Percentiles rank a stretch among this genome's conserved stretches.
Conservation (phyloP, 2,329 filamentous ascomycete species). For the Aspergillus carbonarius region DNA sequence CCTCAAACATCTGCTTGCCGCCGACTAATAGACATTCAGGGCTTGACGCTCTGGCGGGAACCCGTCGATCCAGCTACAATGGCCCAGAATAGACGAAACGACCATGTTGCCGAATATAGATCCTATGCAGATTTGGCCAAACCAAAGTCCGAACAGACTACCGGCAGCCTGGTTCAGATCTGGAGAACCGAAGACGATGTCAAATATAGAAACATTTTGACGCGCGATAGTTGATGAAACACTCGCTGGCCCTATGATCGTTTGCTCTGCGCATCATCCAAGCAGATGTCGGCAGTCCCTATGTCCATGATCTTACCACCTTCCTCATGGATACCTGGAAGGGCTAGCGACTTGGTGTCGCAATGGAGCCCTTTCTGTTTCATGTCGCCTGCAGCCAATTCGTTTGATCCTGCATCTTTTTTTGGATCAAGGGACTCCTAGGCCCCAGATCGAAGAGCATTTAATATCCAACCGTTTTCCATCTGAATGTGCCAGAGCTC, state of each 20-base stretch:
- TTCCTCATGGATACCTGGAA: constrained; percentile 28
- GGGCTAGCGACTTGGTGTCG: constrained; percentile 30
- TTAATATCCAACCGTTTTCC: constrained; percentile 42
- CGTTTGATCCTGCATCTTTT: constrained; percentile 26
- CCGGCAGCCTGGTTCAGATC: constrained; percentile 19
- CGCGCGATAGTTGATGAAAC: constrained; percentile 42
- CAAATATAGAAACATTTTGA: constrained; percentile 44
- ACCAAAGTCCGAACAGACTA: constrained; percentile 21
- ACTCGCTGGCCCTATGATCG: constrained; percentile 26
- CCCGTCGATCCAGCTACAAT: constrained; percentile 18
- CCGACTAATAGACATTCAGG: constrained; percentile 14
- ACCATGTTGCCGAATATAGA: constrained; percentile 25
- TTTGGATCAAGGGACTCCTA: constrained; percentile 26
- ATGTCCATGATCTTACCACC: constrained; percentile 16
- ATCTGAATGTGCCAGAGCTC: constrained; percentile 18
- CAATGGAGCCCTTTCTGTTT: constrained; percentile 41
- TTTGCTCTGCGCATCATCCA: constrained; percentile 24
- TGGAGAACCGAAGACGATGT: constrained; percentile 34
- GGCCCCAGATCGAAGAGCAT: constrained; percentile 28
- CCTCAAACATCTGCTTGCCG: constrained; percentile 19
- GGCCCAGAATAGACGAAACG: constrained; percentile 29
- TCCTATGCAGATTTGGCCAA: constrained; percentile 23
- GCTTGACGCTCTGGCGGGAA: constrained; percentile 13
- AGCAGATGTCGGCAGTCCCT: constrained; percentile 11
- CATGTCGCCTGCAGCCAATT: constrained; percentile 35